Base-by-base conservation (phyloP, 169 alveolate species). In the Eimeria acervulina region DNA sequence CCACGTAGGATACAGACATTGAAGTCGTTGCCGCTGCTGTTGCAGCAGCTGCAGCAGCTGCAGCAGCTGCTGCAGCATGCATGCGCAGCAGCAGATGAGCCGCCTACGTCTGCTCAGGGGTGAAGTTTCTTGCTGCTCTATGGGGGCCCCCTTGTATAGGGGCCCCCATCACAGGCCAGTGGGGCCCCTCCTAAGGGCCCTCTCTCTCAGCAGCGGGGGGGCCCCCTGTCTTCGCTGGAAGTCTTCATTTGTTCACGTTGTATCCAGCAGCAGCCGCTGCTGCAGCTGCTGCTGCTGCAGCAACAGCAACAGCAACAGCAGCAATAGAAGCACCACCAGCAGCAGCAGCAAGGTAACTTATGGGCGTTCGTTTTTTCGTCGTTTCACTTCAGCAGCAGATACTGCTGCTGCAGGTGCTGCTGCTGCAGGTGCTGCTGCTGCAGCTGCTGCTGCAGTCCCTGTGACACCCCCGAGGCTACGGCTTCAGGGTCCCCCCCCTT, bases 291-390 rank as follows among this genome's bases (percentile, higher is more conserved):
- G n/a, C n/a, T 13, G 26, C 80, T n/a, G 80, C 42, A 26, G 80
- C 80, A 31, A 19, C 44, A 68, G 80, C 80, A 68, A 42, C 80
- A 68, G 80, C 80, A 68, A 10, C 80, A 68, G 80, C 80, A 68
- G 80, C 80, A 68, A 10, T 42, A 68, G 80, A 40, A 68, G 80
- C 44, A 10, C 13, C 44, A 28, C 10, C 10, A 12, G 10, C 80
- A 68, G 80, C 80, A 68, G 80, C 76, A 23, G 76, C 23, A 8
- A 26, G 76, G n/a, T n/a, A 63, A 63, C 76, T 63, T 13, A 19
- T 63, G 38, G n/a, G 31, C n/a, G 33, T n/a, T 23, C 28, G 42
- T 33, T 68, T 28, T 13, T 31, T 1, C 38, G 42, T 10, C 21
- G 47, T 68, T 68, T 68, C 40, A 28, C 28, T 33, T 68, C 80